Evolutionary conservation across 139 green algal genomes (phyloP), one percentile per base, ranked within the genome.

Genomic region (Dunaliella primolecta): DNA sequence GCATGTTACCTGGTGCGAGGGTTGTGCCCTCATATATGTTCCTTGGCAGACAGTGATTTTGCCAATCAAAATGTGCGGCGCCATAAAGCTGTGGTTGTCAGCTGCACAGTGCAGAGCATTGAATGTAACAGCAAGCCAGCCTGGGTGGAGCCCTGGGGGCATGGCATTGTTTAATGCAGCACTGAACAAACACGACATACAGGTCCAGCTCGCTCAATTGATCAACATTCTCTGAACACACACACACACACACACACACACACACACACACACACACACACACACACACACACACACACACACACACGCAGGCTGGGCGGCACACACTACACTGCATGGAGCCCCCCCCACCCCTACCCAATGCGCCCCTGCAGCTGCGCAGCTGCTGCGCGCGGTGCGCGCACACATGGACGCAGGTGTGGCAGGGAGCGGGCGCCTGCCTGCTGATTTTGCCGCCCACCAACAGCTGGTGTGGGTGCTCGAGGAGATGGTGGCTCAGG

Each of bases 381-480:
- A 36, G 38, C 37, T 83, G 46, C 79, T 83, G 79, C 11, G 20
- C 31, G 36, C 36, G 36, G 37, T 70, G 27, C 33, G n/a, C 2
- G 79, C 79, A 36, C 38, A 83, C 24, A 30, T 84, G 36, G 78
- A 72, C 0, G 24, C 36, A 24, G 64, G 75, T 2, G 0, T 79
- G 27, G 11, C 25, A 33, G 82, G 71, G 0, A 76, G 56, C 25
- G 78, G 64, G 30, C 83, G 88, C 36, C 82, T 34, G 0, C 32
- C 87, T 23, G 75, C 36, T 3, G 88, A 88, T 30, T n/a, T 87
- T 24, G 91, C 90, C 1, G 70, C 91, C 0, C 84, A 91, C 27
- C 91, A 94, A 86, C 93, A 95, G 87, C 92, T 98, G 24, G 7
- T 85, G 0, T 98, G 94, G 95, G 82, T 97, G 55, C 80, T 94